Evolutionary conservation across 2,329 filamentous ascomycete species (phyloP).

Genomic region (Aschersonia sp.): DNA sequence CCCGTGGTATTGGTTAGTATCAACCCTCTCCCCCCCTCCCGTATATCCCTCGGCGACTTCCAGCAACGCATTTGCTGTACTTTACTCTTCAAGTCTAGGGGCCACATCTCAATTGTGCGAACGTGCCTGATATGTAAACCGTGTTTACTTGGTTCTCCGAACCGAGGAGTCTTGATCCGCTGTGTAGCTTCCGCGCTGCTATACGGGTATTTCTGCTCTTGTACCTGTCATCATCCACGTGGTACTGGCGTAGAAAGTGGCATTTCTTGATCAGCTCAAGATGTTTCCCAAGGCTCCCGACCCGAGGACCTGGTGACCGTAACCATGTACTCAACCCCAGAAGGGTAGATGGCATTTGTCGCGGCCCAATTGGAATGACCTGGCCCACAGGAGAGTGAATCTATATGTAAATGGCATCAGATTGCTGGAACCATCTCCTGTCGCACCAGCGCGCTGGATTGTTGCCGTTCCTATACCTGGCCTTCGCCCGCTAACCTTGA

Average conservation of each 20-base stretch:
- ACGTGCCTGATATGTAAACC: constrained; percentile 69
- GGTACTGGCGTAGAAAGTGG: constrained; percentile 66
- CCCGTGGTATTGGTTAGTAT: constrained; percentile 99
- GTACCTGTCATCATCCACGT: constrained; percentile 40
- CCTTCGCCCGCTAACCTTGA: constrained; percentile 63
- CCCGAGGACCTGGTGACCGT: constrained; percentile 40
- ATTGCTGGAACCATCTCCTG: constrained; percentile 28
- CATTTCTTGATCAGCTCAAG: constrained; percentile 70
- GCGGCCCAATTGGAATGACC: constrained; percentile 42
- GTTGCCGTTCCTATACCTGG: constrained; percentile 37
- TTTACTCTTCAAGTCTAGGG: constrained; percentile 84
- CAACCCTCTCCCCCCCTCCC: constrained; percentile 29
- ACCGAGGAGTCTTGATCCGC: constrained; percentile 68
- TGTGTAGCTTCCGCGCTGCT: constrained; percentile 35
- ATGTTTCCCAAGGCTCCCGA: constrained; percentile 43
- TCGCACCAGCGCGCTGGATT: constrained; percentile 39
- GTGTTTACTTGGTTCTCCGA: constrained; percentile 69
- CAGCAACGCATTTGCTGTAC: constrained; percentile 51
- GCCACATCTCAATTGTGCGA: constrained; percentile 72
- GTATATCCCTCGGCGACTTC: constrained; percentile 34
- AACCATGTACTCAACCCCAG: constrained; percentile 18
- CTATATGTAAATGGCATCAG: constrained; percentile 32
- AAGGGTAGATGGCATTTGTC: constrained; percentile 34
- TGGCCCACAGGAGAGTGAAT: constrained; percentile 40
- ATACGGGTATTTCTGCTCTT: constrained; percentile 65